These are phyloP conservation scores for Aspergillus sp. DNA, from an alignment of 2,329 filamentous ascomycete species.

Conservation along the genomic window DNA sequence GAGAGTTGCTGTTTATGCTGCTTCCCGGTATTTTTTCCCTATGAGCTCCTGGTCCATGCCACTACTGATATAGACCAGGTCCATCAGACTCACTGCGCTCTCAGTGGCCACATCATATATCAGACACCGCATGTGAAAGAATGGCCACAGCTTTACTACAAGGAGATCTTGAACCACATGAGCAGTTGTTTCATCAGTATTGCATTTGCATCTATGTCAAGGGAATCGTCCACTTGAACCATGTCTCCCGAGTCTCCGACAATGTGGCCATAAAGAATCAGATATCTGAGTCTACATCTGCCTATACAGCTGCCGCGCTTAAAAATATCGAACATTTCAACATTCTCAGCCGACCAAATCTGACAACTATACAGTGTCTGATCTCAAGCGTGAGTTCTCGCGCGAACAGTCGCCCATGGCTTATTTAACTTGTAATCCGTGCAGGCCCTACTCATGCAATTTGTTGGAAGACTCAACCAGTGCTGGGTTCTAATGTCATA, in stretches of 20 bases:
- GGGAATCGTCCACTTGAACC: constrained; percentile 18
- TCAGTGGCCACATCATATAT: constrained; percentile 30
- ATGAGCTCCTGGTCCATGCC: too few relatives aligned
- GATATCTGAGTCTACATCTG: constrained; percentile 19
- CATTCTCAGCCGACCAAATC: constrained; percentile 18
- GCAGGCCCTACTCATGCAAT: constrained; percentile 27
- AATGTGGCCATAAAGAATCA: constrained; percentile 17
- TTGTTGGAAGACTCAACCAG: constrained; percentile 23
- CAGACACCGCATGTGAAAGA: constrained; percentile 18
- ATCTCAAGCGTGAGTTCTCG: constrained; percentile 23
- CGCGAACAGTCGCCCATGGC: background rate
- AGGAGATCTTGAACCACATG: background rate
- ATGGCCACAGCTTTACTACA: constrained; percentile 21
- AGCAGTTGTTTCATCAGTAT: constrained; percentile 24
- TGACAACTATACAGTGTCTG: constrained; percentile 23
- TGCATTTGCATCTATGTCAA: constrained; percentile 26
- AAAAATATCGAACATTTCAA: constrained; percentile 18
- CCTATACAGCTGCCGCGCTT: constrained; percentile 20
- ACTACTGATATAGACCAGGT: constrained; percentile 1
- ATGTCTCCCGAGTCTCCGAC: constrained; percentile 15
- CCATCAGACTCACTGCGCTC: background rate
- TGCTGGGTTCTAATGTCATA: constrained; percentile 26
- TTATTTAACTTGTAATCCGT: background rate
- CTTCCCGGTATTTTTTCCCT: constrained; percentile 11
- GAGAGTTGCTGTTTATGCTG: constrained; percentile 27